Percentiles rank a stretch among this genome's conserved stretches.
Evolutionary conservation across 306 rosid genomes (phyloP).

Genomic region (Trifolium fragiferum): DNA sequence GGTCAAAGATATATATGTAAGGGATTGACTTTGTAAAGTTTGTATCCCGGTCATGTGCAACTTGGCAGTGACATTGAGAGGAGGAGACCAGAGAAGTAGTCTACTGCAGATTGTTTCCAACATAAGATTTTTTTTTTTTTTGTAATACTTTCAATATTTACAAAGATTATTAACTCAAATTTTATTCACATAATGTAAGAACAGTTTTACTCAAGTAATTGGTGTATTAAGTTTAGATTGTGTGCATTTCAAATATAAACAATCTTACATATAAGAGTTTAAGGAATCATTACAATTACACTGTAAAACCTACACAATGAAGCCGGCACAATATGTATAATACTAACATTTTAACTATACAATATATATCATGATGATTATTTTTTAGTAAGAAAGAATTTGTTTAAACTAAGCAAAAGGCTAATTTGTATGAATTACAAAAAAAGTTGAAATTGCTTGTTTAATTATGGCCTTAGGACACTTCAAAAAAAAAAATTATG

Average conservation of each 20-base stretch:
- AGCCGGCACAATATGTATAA: neutral
- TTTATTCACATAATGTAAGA: no score
- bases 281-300: neutral
- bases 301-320: neutral
- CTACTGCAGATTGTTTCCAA: neutral
- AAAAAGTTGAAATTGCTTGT: neutral
- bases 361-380: neutral
- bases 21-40: slow-evolving; percentile 3
- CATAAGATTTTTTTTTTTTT: neutral
- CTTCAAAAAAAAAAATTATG: slow-evolving; percentile 18
- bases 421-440: neutral
- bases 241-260: no score
- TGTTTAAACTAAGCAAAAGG: neutral
- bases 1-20: slow-evolving; percentile 1
- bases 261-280: neutral
- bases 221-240: no score
- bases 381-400: neutral
- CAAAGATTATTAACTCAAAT: no score
- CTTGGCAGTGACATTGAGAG: neutral
- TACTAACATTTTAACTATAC: neutral
- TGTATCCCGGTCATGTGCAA: neutral
- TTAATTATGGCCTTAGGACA: slow-evolving; percentile 37
- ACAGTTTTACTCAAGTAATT: no score
- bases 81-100: neutral
- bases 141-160: neutral